phyloP scores from a whole-genome alignment of 2,329 filamentous ascomycete species.

The Ploettnerulaceae sp. region DNA sequence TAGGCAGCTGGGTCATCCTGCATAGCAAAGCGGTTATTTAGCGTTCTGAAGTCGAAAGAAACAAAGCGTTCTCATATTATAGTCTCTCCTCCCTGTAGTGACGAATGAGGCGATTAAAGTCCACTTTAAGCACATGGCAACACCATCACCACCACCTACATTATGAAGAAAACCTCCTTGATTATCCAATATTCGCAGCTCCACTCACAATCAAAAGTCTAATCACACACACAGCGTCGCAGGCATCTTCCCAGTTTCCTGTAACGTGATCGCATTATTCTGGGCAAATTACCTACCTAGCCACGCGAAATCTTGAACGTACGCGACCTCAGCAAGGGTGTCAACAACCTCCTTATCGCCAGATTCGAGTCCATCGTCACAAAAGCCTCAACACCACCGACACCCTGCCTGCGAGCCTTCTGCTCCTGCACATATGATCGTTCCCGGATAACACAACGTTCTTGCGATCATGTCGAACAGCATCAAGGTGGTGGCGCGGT shows the following conservation, averaged over 20 bases:
- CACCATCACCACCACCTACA: too few species aligned
- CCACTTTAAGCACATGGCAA: too few species aligned
- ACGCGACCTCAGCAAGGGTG: conserved; percentile 20
- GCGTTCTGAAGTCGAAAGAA: conserved; percentile 6
- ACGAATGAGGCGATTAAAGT: too few species aligned
- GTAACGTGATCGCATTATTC: conserved; percentile 24
- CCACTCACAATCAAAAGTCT: too few species aligned
- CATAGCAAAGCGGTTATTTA: conserved; percentile 21
- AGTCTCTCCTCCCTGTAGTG: not conserved
- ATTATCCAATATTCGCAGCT: too few species aligned
- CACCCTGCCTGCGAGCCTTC: conserved; percentile 14
- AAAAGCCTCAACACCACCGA: conserved; percentile 12
- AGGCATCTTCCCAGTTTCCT: conserved; percentile 16
- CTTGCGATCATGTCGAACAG: conserved; percentile 43
- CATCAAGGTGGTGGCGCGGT: conserved; percentile 92
- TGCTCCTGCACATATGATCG: conserved; percentile 29
- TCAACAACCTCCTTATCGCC: conserved; percentile 32
- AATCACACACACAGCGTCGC: not conserved
- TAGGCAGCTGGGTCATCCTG: conserved; percentile 15
- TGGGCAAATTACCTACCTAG: conserved; percentile 19
- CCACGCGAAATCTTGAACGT: conserved; percentile 22
- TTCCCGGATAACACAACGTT: conserved; percentile 24
- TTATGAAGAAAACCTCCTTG: too few species aligned
- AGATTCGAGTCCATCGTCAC: conserved; percentile 13
- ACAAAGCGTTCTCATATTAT: not conserved